phyloP scores from a whole-genome alignment of 2,329 filamentous ascomycete species.

The Immersiporthe knoxdaviesiana region DNA sequence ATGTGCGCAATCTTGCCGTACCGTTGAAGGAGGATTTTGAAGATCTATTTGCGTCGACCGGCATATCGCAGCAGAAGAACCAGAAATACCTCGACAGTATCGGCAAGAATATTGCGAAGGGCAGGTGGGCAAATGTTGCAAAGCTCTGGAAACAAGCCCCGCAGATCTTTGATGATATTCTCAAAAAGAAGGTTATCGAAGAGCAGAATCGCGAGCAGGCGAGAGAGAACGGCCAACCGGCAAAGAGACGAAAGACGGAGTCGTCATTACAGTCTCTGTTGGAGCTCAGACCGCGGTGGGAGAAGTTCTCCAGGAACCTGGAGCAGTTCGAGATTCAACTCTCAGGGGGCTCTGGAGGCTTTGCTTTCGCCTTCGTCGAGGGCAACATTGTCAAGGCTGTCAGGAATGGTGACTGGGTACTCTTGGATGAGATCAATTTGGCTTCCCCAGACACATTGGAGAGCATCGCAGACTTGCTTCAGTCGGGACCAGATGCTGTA shows the following conservation, averaged over 20 bases:
- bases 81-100: constrained; percentile 82
- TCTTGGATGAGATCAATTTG: constrained; percentile 96
- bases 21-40: constrained; percentile 95
- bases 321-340: constrained; percentile 82
- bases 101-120: constrained; percentile 75
- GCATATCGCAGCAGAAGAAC: constrained; percentile 86
- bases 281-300: constrained; percentile 71
- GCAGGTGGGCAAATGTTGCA: constrained; percentile 85
- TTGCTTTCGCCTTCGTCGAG: constrained; percentile 95
- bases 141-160: constrained; percentile 88
- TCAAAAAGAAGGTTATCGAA: constrained; percentile 58
- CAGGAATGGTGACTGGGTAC: constrained; percentile 93
- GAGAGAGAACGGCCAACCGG: constrained; percentile 57
- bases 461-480: constrained; percentile 85
- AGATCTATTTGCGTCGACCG: constrained; percentile 80
- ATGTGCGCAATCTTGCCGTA: constrained; percentile 82
- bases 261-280: constrained; percentile 63
- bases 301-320: constrained; percentile 73
- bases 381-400: constrained; percentile 96
- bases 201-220: constrained; percentile 48
- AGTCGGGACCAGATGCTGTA: constrained; percentile 68
- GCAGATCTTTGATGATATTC: constrained; percentile 78
- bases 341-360: constrained; percentile 70
- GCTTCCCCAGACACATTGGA: constrained; percentile 94
- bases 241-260: constrained; percentile 67